These are phyloP conservation scores for Cyclanthera cordifolia DNA, from an alignment of 306 rosid species.

Conservation along the genomic window DNA sequence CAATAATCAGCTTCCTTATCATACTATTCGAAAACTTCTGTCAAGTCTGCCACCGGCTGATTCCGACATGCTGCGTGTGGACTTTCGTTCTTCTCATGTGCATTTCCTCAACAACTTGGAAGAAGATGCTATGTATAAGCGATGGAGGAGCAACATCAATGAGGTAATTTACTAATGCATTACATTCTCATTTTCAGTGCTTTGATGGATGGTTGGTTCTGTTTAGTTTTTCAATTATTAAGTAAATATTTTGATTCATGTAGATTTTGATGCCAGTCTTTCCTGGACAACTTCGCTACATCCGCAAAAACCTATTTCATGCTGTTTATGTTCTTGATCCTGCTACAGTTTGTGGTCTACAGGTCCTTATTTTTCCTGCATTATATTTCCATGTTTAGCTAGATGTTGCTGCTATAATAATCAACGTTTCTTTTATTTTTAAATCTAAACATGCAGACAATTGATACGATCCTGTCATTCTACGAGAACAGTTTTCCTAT, in stretches of 20 bases:
- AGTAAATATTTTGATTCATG: constrained; percentile 12
- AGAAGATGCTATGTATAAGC: constrained; percentile 77
- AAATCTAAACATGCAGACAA: constrained; percentile 50
- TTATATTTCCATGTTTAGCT: constrained; percentile 9
- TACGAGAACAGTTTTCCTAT: constrained; percentile 68
- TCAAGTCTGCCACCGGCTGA: constrained; percentile 77
- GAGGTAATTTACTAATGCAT: constrained; percentile 37
- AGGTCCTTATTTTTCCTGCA: constrained; percentile 42
- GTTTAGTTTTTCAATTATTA: not conserved
- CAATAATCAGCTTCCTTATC: constrained; percentile 59
- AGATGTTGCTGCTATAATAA: constrained; percentile 21
- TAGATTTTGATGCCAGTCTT: constrained; percentile 95
- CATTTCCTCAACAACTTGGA: constrained; percentile 88
- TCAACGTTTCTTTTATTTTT: constrained; percentile 17
- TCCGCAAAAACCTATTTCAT: constrained; percentile 91
- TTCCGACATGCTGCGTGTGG: constrained; percentile 67
- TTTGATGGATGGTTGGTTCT: not conserved
- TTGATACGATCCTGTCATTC: constrained; percentile 59
- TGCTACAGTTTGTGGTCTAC: constrained; percentile 61
- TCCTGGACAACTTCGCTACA: constrained; percentile 90
- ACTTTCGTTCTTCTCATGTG: constrained; percentile 78
- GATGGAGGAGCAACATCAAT: constrained; percentile 77
- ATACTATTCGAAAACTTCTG: constrained; percentile 51
- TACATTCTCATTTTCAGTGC: not conserved
- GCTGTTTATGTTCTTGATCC: constrained; percentile 86